Evolutionary conservation across 2,329 filamentous ascomycete genomes (phyloP).

Genomic region (Neonectria ditissima): DNA sequence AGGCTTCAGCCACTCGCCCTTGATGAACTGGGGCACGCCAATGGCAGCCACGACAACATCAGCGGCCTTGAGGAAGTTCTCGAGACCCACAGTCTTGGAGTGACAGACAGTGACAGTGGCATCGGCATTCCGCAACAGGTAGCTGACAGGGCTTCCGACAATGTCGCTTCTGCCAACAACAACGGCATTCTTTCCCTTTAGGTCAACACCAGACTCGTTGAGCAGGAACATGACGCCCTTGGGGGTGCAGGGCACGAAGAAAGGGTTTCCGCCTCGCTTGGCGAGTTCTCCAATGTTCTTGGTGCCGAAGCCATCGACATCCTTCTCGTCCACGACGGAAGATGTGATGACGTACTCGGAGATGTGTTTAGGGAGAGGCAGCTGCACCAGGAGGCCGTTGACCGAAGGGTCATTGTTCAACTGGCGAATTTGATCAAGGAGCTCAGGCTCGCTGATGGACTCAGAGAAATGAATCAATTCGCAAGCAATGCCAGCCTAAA

Average conservation of each 20-base stretch:
- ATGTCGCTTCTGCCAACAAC: conserved; percentile 97
- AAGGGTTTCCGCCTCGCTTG: conserved; percentile 89
- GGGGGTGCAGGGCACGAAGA: conserved; percentile 95
- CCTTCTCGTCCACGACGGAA: conserved; percentile 91
- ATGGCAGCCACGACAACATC: conserved; percentile 95
- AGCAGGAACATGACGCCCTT: conserved; percentile 97
- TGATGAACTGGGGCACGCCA: conserved; percentile 86
- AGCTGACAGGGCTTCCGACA: conserved; percentile 96
- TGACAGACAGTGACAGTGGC: conserved; percentile 98
- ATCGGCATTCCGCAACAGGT: conserved; percentile 93
- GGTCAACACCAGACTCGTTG: conserved; percentile 82
- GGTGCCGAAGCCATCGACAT: conserved; percentile 96
- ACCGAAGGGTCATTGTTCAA: conserved; percentile 89
- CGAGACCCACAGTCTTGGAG: conserved; percentile 82
- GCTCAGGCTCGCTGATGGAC: conserved; percentile 83
- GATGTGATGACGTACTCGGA: conserved; percentile 93
- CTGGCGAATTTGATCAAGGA: conserved; percentile 82
- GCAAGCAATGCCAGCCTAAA: conserved; percentile 89
- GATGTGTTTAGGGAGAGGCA: conserved; percentile 89
- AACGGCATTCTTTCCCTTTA: conserved; percentile 91
- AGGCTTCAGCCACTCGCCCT: conserved; percentile 94
- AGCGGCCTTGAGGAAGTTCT: conserved; percentile 81
- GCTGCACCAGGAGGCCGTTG: conserved; percentile 93
- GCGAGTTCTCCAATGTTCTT: conserved; percentile 96
- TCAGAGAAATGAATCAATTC: conserved; percentile 87